phyloP scores from a whole-genome alignment of 768 basidiomycete genomes.

The Tephrocybe sp. region DNA sequence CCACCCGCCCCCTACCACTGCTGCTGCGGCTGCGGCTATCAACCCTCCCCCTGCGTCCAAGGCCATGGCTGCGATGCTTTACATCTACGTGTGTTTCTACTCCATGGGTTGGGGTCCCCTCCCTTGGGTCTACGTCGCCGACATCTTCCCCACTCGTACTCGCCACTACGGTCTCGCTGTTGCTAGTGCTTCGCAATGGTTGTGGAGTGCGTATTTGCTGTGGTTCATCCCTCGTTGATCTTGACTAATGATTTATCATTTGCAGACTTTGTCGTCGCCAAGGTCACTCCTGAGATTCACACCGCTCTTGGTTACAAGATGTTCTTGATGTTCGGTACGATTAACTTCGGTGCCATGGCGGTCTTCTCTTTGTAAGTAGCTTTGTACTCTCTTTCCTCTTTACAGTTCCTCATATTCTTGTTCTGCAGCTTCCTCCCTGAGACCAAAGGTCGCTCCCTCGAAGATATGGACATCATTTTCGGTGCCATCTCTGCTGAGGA shows the following conservation, averaged over 20 bases:
- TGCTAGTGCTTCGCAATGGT: constrained; percentile 79
- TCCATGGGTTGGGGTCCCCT: constrained; percentile 80
- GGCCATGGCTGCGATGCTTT: constrained; percentile 85
- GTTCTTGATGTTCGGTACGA: constrained; percentile 73
- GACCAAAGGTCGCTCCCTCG: constrained; percentile 55
- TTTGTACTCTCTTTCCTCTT: constrained; percentile 1
- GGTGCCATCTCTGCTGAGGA: constrained; percentile 55
- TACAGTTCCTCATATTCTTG: not conserved
- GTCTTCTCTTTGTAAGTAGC: constrained; percentile 56
- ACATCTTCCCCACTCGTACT: constrained; percentile 86
- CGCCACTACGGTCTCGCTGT: constrained; percentile 76
- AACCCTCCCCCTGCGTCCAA: constrained; percentile 55
- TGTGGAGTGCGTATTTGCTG: constrained; percentile 58
- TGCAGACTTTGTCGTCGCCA: constrained; percentile 68
- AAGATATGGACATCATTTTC: constrained; percentile 51
- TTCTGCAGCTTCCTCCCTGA: constrained; percentile 50
- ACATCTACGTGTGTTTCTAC: constrained; percentile 86
- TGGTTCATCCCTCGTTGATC: not conserved
- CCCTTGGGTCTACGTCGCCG: constrained; percentile 65
- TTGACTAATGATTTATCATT: not conserved
- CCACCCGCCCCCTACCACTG: constrained; percentile 41
- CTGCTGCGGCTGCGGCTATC: too few species aligned
- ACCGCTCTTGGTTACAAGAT: constrained; percentile 67
- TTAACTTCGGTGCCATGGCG: constrained; percentile 72
- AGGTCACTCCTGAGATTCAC: constrained; percentile 64